These are phyloP conservation scores for Salpingoeca rosetta DNA, from an alignment of 78 protist species.

Conservation along the genomic window DNA sequence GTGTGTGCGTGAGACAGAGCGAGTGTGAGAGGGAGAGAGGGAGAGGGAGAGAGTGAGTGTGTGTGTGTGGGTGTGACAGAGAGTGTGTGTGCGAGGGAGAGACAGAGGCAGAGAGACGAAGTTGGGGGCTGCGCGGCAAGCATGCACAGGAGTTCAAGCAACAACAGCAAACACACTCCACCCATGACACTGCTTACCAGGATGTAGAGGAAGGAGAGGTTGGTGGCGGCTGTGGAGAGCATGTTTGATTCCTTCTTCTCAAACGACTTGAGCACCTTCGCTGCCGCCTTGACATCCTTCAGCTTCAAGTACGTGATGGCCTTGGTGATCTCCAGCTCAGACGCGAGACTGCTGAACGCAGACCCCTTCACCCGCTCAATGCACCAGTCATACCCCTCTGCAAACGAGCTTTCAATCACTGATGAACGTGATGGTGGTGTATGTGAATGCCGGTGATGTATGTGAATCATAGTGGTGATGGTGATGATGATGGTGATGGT, in stretches of 20 bases:
- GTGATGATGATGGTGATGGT: no score
- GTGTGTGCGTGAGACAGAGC: no score
- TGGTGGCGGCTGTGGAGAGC: conserved; percentile 56
- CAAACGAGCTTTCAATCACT: not conserved
- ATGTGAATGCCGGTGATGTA: no score
- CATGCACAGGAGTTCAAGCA: no score
- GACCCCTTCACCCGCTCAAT: not conserved
- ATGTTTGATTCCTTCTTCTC: conserved; percentile 48
- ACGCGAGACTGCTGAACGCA: not conserved
- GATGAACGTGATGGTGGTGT: no score
- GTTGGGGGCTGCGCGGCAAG: no score
- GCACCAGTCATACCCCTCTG: conserved; percentile 36
- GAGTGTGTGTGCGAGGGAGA: no score
- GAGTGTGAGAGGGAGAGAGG: not conserved
- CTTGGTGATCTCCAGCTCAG: conserved; percentile 51
- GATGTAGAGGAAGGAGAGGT: conserved; percentile 69
- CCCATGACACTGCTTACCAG: conserved; percentile 60
- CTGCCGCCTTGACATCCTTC: conserved; percentile 32
- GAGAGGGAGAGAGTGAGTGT: not conserved
- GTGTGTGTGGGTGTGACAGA: no score
- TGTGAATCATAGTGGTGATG: no score
- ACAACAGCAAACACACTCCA: no score
- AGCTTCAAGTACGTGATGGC: conserved; percentile 39
- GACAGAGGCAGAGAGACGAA: no score
- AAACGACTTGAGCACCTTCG: conserved; percentile 46